Base-by-base conservation (phyloP, 495 filamentous ascomycete species). In the Hypoxylon fragiforme region DNA sequence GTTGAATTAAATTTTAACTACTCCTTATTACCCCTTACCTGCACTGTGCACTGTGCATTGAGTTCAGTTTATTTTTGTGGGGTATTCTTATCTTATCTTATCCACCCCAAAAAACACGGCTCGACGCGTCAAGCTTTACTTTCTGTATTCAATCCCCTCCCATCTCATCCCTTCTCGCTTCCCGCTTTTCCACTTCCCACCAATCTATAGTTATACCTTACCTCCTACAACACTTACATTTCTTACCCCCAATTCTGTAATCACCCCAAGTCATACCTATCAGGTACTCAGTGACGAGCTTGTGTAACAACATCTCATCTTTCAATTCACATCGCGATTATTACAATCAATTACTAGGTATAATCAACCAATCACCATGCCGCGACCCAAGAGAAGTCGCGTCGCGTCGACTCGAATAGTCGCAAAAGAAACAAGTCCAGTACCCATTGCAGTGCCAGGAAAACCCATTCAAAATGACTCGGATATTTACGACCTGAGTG, bases 401-500 rank as follows among this genome's bases (percentile, higher is more conserved):
- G 65, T 65, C 49, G 69, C 69, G 53, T 56, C 65, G 32, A 56
- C 73, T 54, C 70, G 69, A 37, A 34, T 43, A 43, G 43, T 57
- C 15, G 43, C 56, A 37, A 65, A 65, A 57, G 46, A 49, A 39
- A 47, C 42, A 40, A 61, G 43, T 13, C 49, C 56, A n/a, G 44
- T 43, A 55, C 63, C 19, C 37, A 60, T 5, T 31, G 50, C 30
- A 20, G 50, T 20, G 22, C 35, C 46, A 14, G 30, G 45, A 36
- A 46, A 60, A 44, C 28, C 39, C 12, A 3, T 52, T 7, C 52
- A 50, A 0, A 6, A 57, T 20, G 62, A 57, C 26, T 73, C 70
- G 46, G 74, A 77, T 51, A 70, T 73, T 5, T 73, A 75, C 64
- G 72, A 73, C 53, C 66, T 74, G 20, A 76, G 73, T 65, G 73